These are phyloP conservation scores for Scedosporium aurantiacum DNA, from an alignment of 2,329 filamentous ascomycete species.

Conservation along the genomic window DNA sequence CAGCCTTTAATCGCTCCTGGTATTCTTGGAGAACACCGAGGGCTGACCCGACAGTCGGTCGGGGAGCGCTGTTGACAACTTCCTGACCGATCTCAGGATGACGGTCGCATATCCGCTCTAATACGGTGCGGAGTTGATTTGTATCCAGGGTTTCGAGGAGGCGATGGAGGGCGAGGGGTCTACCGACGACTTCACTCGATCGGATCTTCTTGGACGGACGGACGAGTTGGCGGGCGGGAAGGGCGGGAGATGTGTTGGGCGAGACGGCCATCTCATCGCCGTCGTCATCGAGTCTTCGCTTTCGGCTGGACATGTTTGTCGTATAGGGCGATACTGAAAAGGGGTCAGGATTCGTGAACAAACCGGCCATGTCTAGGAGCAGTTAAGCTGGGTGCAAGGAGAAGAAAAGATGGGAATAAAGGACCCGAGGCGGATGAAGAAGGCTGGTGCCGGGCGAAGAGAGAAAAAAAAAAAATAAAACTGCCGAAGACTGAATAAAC, in stretches of 20 bases:
- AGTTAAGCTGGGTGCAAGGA: slow-evolving; percentile 1
- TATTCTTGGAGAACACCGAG: slow-evolving; percentile 75
- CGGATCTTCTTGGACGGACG: slow-evolving; percentile 54
- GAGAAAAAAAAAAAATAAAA: slow-evolving; percentile 17
- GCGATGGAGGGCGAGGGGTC: slow-evolving; percentile 47
- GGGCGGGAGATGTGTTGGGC: slow-evolving; percentile 69
- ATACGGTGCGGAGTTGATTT: slow-evolving; percentile 68
- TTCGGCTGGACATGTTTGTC: slow-evolving; percentile 47
- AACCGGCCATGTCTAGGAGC: slow-evolving; percentile 13
- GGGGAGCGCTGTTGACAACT: slow-evolving; percentile 71
- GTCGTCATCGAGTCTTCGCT: slow-evolving; percentile 81
- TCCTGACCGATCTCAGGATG: slow-evolving; percentile 80
- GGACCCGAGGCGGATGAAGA: background rate
- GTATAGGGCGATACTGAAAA: slow-evolving; percentile 28
- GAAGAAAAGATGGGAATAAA: background rate
- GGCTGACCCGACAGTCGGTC: slow-evolving; percentile 73
- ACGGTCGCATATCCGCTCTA: slow-evolving; percentile 85
- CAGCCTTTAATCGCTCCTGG: slow-evolving; percentile 62
- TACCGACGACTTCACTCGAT: slow-evolving; percentile 53
- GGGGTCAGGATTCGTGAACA: slow-evolving; percentile 11
- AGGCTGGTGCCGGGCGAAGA: slow-evolving; percentile 16
- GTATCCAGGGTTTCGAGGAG: slow-evolving; percentile 91
- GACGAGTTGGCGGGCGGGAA: slow-evolving; percentile 55
- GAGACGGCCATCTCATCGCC: slow-evolving; percentile 88
- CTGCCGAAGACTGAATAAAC: slow-evolving; percentile 12